phyloP scores from a whole-genome alignment of 2,329 filamentous ascomycete species.

The Neodidymelliopsis sp. region DNA sequence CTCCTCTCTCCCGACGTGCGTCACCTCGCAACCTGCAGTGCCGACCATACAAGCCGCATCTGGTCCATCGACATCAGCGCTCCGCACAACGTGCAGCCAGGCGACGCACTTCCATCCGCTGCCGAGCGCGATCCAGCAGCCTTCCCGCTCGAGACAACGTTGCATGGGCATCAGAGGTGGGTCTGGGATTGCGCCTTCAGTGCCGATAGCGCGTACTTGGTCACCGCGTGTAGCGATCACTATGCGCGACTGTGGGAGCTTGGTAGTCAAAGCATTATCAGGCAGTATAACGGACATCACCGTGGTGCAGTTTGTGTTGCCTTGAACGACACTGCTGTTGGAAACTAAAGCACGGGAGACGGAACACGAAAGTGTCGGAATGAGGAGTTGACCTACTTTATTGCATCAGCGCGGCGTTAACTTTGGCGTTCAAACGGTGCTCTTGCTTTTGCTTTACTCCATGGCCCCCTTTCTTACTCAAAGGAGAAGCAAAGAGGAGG shows the following conservation, averaged over 20 bases:
- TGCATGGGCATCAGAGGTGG: constrained; percentile 92
- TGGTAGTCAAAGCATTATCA: constrained; percentile 83
- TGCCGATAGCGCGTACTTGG: constrained; percentile 89
- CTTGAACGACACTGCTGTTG: constrained; percentile 73
- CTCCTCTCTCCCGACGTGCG: constrained; percentile 92
- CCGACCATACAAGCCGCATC: constrained; percentile 94
- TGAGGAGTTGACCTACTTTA: neutral
- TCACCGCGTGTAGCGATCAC: constrained; percentile 92
- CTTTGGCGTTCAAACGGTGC: neutral
- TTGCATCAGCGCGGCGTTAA: constrained; percentile 19
- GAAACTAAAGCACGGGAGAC: constrained; percentile 29
- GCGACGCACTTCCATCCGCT: constrained; percentile 42
- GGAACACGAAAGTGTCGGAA: neutral
- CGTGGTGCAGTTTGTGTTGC: constrained; percentile 91
- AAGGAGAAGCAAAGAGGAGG: too few species aligned
- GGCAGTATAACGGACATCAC: constrained; percentile 95
- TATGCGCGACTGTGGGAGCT: constrained; percentile 94
- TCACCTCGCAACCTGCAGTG: constrained; percentile 91
- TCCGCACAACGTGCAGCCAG: constrained; percentile 45
- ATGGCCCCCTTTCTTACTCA: too few species aligned
- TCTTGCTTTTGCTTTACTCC: too few species aligned
- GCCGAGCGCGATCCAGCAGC: constrained; percentile 58
- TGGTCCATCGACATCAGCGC: constrained; percentile 78
- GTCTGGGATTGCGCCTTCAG: constrained; percentile 98
- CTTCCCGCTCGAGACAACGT: constrained; percentile 83